Base-by-base conservation (phyloP, 345 rosid species). In the Aethionema arabicum region DNA sequence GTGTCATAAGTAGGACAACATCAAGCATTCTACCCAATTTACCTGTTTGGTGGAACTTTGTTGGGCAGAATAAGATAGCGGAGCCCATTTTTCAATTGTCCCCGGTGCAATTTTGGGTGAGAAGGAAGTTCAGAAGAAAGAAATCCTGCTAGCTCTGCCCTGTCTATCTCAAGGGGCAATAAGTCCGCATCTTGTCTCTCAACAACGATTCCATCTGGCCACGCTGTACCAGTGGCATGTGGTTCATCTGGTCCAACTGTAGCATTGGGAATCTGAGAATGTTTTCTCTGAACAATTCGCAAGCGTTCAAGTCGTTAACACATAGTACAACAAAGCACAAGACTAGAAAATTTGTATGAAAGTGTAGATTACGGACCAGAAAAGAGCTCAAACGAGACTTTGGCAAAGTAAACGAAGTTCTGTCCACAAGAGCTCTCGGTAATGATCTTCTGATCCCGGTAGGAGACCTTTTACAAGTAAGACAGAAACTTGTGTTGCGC, bases 191-290 rank as follows among this genome's bases (percentile, higher is more conserved):
- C 90, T 66, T 84, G 91, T 60, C 84, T 80, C 78, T 90, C 99
- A 16, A 78, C 75, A 32, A 66, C 67, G 56, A 84, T 67, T 21
- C 88, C 86, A 69, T 85, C 96, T 8, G 95, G 97, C 77, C 89
- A 89, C 67, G 95, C 74, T 45, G 88, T 84, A 66, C 90, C 82
- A 35, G 96, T 77, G 8, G 97, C 99, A 80, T 90, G 97, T 11
- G 99, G 97, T 80, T 90, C 99, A 68, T 87, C 92, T 31, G 99
- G 97, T 69, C 99, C 97, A 67, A 83, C 82, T 30, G 96, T 85
- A 35, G 99, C 95, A 72, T 68, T 44, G 0, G 83, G 78, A 78
- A 75, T 63, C 68, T 67, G 77, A 36, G 68, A 61, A 64, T 12
- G 77, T 68, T 67, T 84, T 40, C 61, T 73, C 95, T 79, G 82